A percentile compares a stretch with the other conserved stretches of the same genome.
These are phyloP conservation scores for Blumeria hordei DNA, from an alignment of 2,329 filamentous ascomycete genomes.

Conservation along the genomic window DNA sequence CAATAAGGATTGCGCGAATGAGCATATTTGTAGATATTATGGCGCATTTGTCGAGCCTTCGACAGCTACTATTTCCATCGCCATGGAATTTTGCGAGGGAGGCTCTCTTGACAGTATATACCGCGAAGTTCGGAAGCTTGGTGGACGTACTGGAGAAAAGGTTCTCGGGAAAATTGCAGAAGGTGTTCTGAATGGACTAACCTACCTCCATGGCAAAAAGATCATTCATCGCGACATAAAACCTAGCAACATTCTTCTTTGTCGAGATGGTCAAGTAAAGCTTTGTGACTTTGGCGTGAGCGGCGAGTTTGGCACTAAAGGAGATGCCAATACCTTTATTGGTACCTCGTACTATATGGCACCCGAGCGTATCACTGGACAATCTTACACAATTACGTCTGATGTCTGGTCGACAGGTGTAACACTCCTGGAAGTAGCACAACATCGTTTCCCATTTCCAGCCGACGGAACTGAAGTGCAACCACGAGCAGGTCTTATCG, in stretches of 20 bases:
- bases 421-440: constrained; percentile 93
- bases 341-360: constrained; percentile 99
- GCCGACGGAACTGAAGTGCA: constrained; percentile 3
- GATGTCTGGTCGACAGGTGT: constrained; percentile 97
- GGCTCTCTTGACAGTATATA: constrained; percentile 93
- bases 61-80: constrained; percentile 92
- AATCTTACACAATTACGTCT: constrained; percentile 94
- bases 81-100: constrained; percentile 97
- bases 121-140: constrained; percentile 85
- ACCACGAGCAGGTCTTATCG: constrained; percentile 22
- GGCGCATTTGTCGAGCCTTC: constrained; percentile 89
- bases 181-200: constrained; percentile 77
- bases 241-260: constrained; percentile 86
- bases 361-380: constrained; percentile 87
- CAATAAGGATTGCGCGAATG: constrained; percentile 90
- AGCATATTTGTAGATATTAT: constrained; percentile 94
- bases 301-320: constrained; percentile 94
- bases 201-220: constrained; percentile 82
- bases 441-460: constrained; percentile 71
- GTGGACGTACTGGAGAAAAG: constrained; percentile 86
- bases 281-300: constrained; percentile 96
- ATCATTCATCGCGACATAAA: constrained; percentile 99
- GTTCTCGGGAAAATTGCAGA: constrained; percentile 92
- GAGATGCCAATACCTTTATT: constrained; percentile 96
- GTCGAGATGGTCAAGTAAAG: constrained; percentile 81